phyloP scores from a whole-genome alignment of 345 rosid species.

The Eucalyptus curtisii region DNA sequence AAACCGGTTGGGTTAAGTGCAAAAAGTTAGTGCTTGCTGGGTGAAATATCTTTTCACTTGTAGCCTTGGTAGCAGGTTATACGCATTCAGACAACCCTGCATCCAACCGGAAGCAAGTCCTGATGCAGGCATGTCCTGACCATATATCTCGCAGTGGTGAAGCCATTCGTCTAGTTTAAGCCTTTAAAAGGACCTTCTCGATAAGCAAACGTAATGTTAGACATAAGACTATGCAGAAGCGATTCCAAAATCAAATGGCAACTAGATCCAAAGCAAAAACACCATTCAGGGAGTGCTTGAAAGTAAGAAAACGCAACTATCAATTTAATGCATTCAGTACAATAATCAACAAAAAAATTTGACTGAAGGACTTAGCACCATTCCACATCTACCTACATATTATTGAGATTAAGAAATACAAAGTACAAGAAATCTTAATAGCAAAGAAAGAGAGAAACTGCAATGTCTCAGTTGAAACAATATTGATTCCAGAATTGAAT shows the following conservation, averaged over 20 bases:
- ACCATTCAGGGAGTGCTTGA: not conserved
- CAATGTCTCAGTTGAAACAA: not conserved
- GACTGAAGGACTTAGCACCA: not conserved
- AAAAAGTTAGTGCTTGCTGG: not conserved
- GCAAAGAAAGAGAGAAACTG: not conserved
- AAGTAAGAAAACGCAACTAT: not conserved
- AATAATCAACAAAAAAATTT: not conserved
- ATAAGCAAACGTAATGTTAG: not conserved
- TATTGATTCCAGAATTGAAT: not conserved
- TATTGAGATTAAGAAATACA: not conserved
- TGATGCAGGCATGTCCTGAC: not conserved
- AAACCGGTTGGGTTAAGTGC: not conserved
- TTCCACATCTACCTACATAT: not conserved
- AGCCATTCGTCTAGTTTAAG: not conserved
- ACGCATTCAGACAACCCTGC: not conserved
- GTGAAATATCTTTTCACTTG: not conserved
- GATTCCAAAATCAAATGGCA: not conserved
- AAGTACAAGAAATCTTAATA: not conserved
- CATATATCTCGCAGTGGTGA: not conserved
- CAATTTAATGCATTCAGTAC: not conserved
- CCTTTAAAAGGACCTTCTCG: not conserved
- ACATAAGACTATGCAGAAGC: not conserved
- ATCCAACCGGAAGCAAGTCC: not conserved
- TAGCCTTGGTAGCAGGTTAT: not conserved
- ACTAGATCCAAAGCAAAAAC: not conserved